Base-by-base conservation (phyloP, 805 yeast species). In the Cyberlindnera petersonii region DNA sequence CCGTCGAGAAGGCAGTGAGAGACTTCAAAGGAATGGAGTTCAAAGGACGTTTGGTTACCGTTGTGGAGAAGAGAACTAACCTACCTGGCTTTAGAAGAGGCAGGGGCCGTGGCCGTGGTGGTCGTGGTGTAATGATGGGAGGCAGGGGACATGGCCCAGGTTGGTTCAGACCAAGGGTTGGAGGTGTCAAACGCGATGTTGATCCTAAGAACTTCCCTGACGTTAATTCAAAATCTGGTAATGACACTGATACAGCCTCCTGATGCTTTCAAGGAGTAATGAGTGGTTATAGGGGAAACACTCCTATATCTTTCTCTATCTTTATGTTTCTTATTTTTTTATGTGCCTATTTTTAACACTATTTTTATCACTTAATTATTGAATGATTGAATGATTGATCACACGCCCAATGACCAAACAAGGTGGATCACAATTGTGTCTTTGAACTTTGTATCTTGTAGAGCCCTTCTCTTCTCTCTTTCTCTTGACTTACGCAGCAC, bases 21-120 rank as follows among this genome's bases (percentile, higher is more conserved):
- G 57, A 55, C 11, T 49, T 72, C 24, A 61, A 70, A 40, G 75
- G 69, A 7, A 43, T 65, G 7, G 58, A 53, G 24, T 63, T 80
- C 39, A 64, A 69, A 30, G 76, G 70, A 1, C 64, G 79, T 41
- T 66, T 59, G 18, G 62, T 80, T 24, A 62, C 62, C 30, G 77
- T 77, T 3, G 59, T 66, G 30, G 59, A 58, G 32, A 78, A 78
- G 51, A 67, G 81, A 60, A 75, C 82, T 7, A 76, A 75, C 42
- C 49, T 71, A 18, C 78, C 78, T 2, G 74, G 79, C 4, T 67
- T 66, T 37, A 44, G 61, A 14, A 59, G 63, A 31, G 40, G 48
- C 24, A 51, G 56, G 16, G 45, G 49, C 5, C 30, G 53, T 15
- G 52, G 46, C 20, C 15, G 38, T n/a, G 30, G 34, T 2, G 44